Conservation (phyloP, 2,329 filamentous ascomycete species). For the Aureobasidium sp. region DNA sequence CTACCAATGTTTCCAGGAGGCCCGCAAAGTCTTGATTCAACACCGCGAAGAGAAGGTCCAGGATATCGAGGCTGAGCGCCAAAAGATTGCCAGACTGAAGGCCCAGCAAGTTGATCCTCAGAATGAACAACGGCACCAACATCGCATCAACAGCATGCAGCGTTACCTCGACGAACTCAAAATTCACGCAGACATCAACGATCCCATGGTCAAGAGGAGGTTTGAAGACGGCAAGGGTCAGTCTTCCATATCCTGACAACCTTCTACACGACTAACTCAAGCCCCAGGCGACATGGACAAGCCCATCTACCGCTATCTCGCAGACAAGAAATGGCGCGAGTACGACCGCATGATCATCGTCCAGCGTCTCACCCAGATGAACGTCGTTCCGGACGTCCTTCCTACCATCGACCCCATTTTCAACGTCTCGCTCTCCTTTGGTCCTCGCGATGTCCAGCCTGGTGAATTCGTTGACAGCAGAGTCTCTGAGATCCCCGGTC, state of each 20-base stretch:
- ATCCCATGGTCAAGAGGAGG: slow-evolving; percentile 90
- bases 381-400: slow-evolving; percentile 89
- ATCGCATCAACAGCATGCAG: slow-evolving; percentile 74
- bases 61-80: slow-evolving; percentile 72
- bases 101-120: slow-evolving; percentile 44
- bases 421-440: slow-evolving; percentile 87
- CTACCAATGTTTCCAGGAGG: slow-evolving; percentile 99
- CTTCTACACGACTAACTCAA: neutral
- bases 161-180: slow-evolving; percentile 81
- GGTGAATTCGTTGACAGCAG: slow-evolving; percentile 82
- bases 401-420: slow-evolving; percentile 80
- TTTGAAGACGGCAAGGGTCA: slow-evolving; percentile 93
- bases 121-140: slow-evolving; percentile 59
- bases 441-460: slow-evolving; percentile 69
- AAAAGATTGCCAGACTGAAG: slow-evolving; percentile 74
- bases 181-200: slow-evolving; percentile 94
- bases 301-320: slow-evolving; percentile 93
- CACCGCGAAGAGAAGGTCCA: slow-evolving; percentile 86
- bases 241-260: too few species aligned
- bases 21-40: slow-evolving; percentile 80
- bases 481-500: slow-evolving; percentile 77
- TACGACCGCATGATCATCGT: slow-evolving; percentile 82
- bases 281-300: slow-evolving; percentile 93
- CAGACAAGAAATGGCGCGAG: slow-evolving; percentile 86
- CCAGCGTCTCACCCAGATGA: slow-evolving; percentile 89